phyloP scores from a whole-genome alignment of 306 rosid species.

The Hylodesmum podocarpum region DNA sequence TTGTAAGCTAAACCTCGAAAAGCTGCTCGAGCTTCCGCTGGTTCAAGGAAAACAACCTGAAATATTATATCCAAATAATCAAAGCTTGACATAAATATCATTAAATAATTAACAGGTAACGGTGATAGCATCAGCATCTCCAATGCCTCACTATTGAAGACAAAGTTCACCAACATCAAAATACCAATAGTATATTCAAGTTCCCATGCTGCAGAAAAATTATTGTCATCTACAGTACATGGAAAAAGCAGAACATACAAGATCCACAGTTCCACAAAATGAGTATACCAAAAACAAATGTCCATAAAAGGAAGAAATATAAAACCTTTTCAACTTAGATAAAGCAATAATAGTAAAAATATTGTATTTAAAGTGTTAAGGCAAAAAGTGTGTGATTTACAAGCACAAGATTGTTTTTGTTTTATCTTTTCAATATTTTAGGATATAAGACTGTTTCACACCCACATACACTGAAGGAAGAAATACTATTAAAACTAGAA shows the following conservation, averaged over 20 bases:
- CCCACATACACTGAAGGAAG: background rate
- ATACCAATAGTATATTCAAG: background rate
- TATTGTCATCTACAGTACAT: background rate
- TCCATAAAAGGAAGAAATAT: background rate
- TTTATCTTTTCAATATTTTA: constrained; percentile 4
- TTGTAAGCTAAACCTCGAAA: constrained; percentile 85
- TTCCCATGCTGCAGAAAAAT: background rate
- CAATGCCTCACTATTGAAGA: background rate
- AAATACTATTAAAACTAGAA: background rate
- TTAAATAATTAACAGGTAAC: background rate
- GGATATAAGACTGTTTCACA: background rate
- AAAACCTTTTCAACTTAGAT: background rate
- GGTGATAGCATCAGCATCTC: background rate
- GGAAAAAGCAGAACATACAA: background rate
- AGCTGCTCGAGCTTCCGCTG: constrained; percentile 80
- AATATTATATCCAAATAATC: constrained; percentile 36
- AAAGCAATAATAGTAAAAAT: background rate
- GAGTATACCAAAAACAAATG: too few relatives aligned
- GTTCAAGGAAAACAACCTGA: constrained; percentile 88
- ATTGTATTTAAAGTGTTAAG: background rate
- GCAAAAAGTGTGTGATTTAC: background rate
- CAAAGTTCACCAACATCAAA: constrained; percentile 8
- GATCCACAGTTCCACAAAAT: background rate
- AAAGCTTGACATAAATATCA: constrained; percentile 27
- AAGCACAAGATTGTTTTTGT: background rate